Percentiles rank a stretch among this genome's conserved stretches.
Evolutionary conservation across 2,329 filamentous ascomycete species (phyloP).

Genomic region (Trichoderma endophyticum): DNA sequence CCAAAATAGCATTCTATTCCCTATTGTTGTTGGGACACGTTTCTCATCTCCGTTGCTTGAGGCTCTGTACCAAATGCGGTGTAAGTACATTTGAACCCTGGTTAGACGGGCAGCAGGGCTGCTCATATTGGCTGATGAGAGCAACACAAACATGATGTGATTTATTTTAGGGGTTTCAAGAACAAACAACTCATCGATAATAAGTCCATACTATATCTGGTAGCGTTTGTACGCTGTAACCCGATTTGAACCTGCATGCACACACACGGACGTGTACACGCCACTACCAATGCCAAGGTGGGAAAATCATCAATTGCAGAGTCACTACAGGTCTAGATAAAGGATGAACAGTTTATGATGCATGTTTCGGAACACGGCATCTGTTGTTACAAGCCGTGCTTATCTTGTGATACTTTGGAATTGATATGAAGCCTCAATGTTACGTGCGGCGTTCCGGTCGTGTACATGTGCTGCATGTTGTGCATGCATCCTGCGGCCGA

Average conservation of each 20-base stretch:
- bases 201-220: no score
- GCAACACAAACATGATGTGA: no score
- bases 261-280: neutral
- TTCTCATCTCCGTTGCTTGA: neutral
- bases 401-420: neutral
- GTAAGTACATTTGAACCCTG: no score
- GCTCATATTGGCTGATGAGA: no score
- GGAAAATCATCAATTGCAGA: neutral
- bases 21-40: neutral
- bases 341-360: neutral
- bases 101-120: no score
- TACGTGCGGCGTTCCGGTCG: neutral
- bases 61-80: neutral
- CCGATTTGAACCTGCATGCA: neutral
- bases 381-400: neutral
- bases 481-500: neutral
- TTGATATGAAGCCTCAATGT: neutral
- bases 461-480: neutral
- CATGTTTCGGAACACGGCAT: neutral
- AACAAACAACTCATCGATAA: neutral
- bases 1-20: neutral
- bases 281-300: neutral
- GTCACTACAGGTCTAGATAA: neutral
- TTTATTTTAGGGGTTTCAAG: neutral
- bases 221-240: neutral